Conservation (phyloP, 1,284 basidiomycete genomes). For the Acaromyces ingoldii region DNA sequence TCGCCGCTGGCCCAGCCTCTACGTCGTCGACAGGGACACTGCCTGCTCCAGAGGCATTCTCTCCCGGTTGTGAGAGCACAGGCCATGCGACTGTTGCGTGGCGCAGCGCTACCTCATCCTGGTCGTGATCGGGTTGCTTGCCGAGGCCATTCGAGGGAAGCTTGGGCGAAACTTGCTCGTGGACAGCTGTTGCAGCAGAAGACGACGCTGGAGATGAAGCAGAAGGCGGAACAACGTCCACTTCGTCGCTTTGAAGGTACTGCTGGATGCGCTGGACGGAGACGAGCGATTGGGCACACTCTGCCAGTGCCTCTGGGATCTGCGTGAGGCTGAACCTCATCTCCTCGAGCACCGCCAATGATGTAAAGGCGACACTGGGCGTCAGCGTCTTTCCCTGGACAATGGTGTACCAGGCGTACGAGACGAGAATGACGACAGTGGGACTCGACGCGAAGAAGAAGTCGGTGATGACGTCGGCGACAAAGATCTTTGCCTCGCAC, state of each 20-base stretch:
- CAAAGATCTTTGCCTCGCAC: conserved; percentile 14
- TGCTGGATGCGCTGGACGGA: conserved; percentile 73
- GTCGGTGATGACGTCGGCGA: conserved; percentile 17
- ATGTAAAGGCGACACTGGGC: conserved; percentile 17
- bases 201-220: neutral
- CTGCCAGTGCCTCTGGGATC: neutral
- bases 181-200: neutral
- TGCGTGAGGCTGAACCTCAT: conserved; percentile 19
- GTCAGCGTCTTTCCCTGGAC: conserved; percentile 3
- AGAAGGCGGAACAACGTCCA: conserved; percentile 41
- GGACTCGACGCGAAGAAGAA: conserved; percentile 27
- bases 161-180: neutral
- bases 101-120: neutral
- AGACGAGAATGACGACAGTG: conserved; percentile 15
- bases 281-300: conserved; percentile 61
- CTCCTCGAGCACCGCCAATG: conserved; percentile 14
- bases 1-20: too few species aligned
- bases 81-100: conserved; percentile 1
- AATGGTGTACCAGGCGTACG: conserved; percentile 5
- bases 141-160: neutral
- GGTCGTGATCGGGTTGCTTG: too few species aligned
- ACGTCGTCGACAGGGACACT: too few species aligned
- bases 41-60: neutral
- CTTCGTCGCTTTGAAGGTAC: conserved; percentile 77
- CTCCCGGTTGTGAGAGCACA: neutral